Evolutionary conservation across 2,329 filamentous ascomycete genomes (phyloP).

Genomic region (Rhinocladiella mackenziei): DNA sequence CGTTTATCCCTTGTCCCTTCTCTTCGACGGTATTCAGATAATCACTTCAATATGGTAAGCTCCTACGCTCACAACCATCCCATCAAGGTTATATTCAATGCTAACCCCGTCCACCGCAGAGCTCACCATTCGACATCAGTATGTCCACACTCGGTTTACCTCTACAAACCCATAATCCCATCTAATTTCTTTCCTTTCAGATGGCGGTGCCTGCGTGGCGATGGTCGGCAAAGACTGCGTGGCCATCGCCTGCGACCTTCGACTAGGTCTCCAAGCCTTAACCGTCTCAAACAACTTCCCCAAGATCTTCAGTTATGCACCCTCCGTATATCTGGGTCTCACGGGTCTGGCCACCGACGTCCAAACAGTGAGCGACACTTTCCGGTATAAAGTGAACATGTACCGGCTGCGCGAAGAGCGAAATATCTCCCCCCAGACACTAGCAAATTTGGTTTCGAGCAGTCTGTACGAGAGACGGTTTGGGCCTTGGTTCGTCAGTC

Average conservation of each 20-base stretch:
- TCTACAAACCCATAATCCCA: not conserved
- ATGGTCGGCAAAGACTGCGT: constrained; percentile 99
- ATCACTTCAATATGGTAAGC: constrained; percentile 34
- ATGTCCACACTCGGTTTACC: constrained; percentile 37
- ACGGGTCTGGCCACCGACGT: constrained; percentile 97
- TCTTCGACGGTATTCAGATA: constrained; percentile 16
- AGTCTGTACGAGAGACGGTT: constrained; percentile 93
- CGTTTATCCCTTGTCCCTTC: constrained; percentile 8
- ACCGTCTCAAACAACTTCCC: constrained; percentile 99
- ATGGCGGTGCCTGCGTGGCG: constrained; percentile 91
- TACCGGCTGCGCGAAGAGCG: constrained; percentile 98
- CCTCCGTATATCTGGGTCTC: constrained; percentile 86
- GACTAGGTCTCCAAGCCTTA: constrained; percentile 90
- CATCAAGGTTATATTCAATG: constrained; percentile 21
- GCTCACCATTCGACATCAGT: constrained; percentile 96
- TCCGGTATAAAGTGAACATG: constrained; percentile 99
- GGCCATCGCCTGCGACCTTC: constrained; percentile 97
- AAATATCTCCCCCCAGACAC: constrained; percentile 86
- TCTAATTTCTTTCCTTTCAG: constrained; percentile 36
- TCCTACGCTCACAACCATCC: constrained; percentile 26
- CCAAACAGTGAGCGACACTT: constrained; percentile 87
- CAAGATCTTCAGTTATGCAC: constrained; percentile 96
- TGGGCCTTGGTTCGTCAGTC: constrained; percentile 92
- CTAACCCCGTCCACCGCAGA: constrained; percentile 50
- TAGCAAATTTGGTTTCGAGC: constrained; percentile 90